These are phyloP conservation scores for Adansonia madagascariensis DNA, from an alignment of 441 rosid species.

Conservation along the genomic window DNA sequence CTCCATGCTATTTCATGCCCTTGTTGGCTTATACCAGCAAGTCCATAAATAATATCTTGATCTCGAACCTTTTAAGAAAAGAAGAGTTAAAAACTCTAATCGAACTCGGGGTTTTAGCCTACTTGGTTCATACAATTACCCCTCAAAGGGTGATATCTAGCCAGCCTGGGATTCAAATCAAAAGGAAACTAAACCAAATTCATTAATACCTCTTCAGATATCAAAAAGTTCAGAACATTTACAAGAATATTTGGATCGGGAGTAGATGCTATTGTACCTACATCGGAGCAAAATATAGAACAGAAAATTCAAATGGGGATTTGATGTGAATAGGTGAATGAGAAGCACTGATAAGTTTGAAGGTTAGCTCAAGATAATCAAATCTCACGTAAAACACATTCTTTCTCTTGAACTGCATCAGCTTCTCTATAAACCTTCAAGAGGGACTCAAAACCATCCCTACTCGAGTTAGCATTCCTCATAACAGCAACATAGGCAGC, in stretches of 20 bases:
- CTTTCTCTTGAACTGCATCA: conserved; percentile 90
- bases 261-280: conserved; percentile 75
- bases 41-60: conserved; percentile 67
- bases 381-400: conserved; percentile 70
- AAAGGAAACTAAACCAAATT: background rate
- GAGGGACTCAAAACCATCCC: conserved; percentile 74
- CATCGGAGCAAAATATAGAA: conserved; percentile 21
- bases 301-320: background rate
- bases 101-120: background rate
- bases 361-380: conserved; percentile 6
- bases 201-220: conserved; percentile 74
- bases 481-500: conserved; percentile 86
- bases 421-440: conserved; percentile 85
- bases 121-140: background rate
- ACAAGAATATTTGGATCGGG: conserved; percentile 61
- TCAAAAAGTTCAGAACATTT: conserved; percentile 73
- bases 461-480: conserved; percentile 68
- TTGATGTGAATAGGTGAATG: background rate
- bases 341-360: conserved; percentile 7
- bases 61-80: conserved; percentile 61
- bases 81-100: conserved; percentile 10
- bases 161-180: background rate
- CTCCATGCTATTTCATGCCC: conserved; percentile 75
- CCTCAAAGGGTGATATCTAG: background rate
- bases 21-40: conserved; percentile 50